A percentile compares a stretch with the other conserved stretches of the same genome.
phyloP scores from a whole-genome alignment of 208 protist genomes.

The Leishmania braziliensis region DNA sequence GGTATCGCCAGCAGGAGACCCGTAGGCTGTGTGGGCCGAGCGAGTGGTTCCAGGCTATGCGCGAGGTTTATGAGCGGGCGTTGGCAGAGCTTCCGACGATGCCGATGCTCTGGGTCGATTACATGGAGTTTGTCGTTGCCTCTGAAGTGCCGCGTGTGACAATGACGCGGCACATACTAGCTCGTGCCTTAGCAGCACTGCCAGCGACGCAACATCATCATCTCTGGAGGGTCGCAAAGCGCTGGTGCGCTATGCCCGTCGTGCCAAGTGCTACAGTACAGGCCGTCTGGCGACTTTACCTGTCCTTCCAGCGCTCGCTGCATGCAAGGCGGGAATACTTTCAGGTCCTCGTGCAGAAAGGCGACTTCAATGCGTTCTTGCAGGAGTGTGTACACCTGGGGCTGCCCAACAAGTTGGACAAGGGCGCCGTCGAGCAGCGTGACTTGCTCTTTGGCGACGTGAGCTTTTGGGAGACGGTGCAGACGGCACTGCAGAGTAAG shows the following conservation, averaged over 20 bases:
- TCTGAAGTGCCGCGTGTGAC: constrained; percentile 54
- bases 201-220: constrained; percentile 80
- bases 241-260: constrained; percentile 43
- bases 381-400: constrained; percentile 54
- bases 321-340: constrained; percentile 66
- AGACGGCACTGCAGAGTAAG: constrained; percentile 50
- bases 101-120: constrained; percentile 75
- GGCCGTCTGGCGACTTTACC: constrained; percentile 59
- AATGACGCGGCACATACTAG: constrained; percentile 64
- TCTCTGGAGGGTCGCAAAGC: constrained; percentile 65
- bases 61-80: constrained; percentile 73
- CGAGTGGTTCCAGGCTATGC: constrained; percentile 73
- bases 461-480: constrained; percentile 70
- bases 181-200: constrained; percentile 48
- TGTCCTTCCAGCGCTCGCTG: constrained; percentile 58
- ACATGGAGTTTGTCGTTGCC: constrained; percentile 68
- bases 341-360: constrained; percentile 51
- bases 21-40: constrained; percentile 42
- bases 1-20: constrained; percentile 58
- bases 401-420: constrained; percentile 8
- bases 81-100: constrained; percentile 73
- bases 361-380: constrained; percentile 50
- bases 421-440: constrained; percentile 10
- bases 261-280: constrained; percentile 58
- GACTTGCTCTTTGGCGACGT: constrained; percentile 44